phyloP scores from a whole-genome alignment of 306 rosid genomes.

The Cajanus cajan region DNA sequence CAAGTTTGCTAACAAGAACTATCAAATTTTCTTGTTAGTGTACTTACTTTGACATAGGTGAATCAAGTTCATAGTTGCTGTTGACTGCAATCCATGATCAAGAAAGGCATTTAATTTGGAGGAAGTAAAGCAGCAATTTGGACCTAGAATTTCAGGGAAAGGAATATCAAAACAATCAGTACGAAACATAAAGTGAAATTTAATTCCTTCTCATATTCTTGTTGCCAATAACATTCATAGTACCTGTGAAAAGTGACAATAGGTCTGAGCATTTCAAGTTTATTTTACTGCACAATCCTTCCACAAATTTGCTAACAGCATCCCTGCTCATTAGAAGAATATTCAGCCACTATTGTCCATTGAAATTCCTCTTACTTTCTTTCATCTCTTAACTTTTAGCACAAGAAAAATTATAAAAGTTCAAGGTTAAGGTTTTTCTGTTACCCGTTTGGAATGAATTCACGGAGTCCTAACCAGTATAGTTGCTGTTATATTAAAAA shows the following conservation, averaged over 20 bases:
- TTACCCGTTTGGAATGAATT: constrained; percentile 62
- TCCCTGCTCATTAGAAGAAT: constrained; percentile 38
- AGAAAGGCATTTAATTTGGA: no score
- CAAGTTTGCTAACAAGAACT: no score
- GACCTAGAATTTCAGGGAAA: constrained; percentile 41
- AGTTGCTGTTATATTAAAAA: constrained; percentile 34
- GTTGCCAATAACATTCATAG: neutral
- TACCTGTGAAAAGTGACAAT: constrained; percentile 57
- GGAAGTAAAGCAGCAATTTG: constrained; percentile 57
- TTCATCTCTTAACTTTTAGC: no score
- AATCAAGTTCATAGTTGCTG: constrained; percentile 73
- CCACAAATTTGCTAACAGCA: constrained; percentile 24
- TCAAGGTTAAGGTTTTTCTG: neutral
- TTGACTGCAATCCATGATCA: no score
- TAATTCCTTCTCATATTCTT: no score
- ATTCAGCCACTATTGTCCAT: neutral
- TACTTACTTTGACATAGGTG: constrained; percentile 75
- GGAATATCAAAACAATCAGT: neutral
- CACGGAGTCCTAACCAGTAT: constrained; percentile 48
- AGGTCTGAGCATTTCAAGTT: constrained; percentile 46
- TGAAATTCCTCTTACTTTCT: no score
- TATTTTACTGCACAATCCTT: constrained; percentile 45
- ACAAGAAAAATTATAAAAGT: no score
- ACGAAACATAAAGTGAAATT: no score
- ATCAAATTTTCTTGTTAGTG: neutral